Evolutionary conservation across 2,329 filamentous ascomycete species (phyloP).

Genomic region (Alternaria ethzedia): DNA sequence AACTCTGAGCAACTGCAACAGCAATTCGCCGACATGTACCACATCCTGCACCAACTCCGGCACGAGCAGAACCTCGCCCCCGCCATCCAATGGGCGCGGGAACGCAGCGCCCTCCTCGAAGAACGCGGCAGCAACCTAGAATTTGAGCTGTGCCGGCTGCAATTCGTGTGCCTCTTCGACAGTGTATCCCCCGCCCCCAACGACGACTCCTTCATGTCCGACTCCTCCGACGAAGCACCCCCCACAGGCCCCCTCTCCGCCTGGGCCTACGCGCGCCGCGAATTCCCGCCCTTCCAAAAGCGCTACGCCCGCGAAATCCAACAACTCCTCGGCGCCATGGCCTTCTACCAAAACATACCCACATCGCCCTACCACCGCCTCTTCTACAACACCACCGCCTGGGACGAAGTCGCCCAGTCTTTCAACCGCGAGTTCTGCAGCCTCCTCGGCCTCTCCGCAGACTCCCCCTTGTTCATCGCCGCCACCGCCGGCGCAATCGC

Average conservation of each 20-base stretch:
- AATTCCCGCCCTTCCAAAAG: conserved; percentile 76
- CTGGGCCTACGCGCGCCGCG: conserved; percentile 74
- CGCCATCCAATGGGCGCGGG: conserved; percentile 85
- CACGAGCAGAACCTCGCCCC: conserved; percentile 73
- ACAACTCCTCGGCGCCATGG: conserved; percentile 79
- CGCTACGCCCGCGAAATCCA: conserved; percentile 82
- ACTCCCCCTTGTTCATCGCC: conserved; percentile 91
- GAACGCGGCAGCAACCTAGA: conserved; percentile 88
- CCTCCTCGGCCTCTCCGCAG: conserved; percentile 84
- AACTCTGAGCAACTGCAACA: conserved; percentile 74
- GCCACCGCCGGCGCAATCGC: conserved; percentile 92
- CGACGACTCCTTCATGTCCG: conserved; percentile 56
- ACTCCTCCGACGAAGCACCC: conserved; percentile 29
- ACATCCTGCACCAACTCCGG: conserved; percentile 80
- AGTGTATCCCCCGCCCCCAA: conserved; percentile 6
- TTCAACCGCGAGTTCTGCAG: conserved; percentile 97
- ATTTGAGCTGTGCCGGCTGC: conserved; percentile 89
- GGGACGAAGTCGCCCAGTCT: conserved; percentile 81
- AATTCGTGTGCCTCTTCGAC: conserved; percentile 86
- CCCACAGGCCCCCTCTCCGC: conserved; percentile 65
- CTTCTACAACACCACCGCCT: conserved; percentile 77
- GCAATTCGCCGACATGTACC: conserved; percentile 89
- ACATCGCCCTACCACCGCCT: conserved; percentile 79
- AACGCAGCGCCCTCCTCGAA: conserved; percentile 74
- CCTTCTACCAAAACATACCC: conserved; percentile 75